phyloP scores from a whole-genome alignment of 139 green algal species.

The Chlorella sp. region DNA sequence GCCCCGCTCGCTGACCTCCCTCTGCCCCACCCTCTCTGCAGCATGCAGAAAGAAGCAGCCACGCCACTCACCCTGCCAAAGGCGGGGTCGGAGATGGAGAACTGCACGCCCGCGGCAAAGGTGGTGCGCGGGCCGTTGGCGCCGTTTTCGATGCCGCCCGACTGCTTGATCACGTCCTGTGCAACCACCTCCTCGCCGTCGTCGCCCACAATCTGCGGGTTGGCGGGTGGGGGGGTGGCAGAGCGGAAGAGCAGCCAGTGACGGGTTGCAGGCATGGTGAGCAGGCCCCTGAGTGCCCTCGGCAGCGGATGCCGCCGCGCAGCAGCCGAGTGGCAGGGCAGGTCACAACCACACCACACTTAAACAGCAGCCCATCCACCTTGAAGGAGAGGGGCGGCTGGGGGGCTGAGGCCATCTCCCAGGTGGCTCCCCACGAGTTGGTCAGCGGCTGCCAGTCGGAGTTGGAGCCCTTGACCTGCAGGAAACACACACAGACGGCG shows the following conservation, averaged over 20 bases:
- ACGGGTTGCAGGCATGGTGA: too few species aligned
- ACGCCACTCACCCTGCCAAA: constrained; percentile 21
- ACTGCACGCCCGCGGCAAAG: constrained; percentile 49
- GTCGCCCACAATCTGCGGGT: constrained; percentile 18
- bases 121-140: neutral
- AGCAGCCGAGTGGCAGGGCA: too few species aligned
- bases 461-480: constrained; percentile 39
- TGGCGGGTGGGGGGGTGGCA: too few species aligned
- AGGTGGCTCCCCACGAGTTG: constrained; percentile 52
- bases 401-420: constrained; percentile 46
- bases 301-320: too few species aligned
- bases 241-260: too few species aligned
- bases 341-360: too few species aligned
- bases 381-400: constrained; percentile 35
- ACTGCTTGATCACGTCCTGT: constrained; percentile 31
- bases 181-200: constrained; percentile 41
- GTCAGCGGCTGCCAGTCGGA: constrained; percentile 40
- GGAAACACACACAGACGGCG: too few species aligned
- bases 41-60: too few species aligned
- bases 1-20: too few species aligned
- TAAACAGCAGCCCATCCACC: too few species aligned
- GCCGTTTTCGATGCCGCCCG: constrained; percentile 35
- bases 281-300: too few species aligned
- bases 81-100: constrained; percentile 44
- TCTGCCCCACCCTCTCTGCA: too few species aligned